Conservation (phyloP, 805 yeast species). For the Starmerella lactis-condensi region DNA sequence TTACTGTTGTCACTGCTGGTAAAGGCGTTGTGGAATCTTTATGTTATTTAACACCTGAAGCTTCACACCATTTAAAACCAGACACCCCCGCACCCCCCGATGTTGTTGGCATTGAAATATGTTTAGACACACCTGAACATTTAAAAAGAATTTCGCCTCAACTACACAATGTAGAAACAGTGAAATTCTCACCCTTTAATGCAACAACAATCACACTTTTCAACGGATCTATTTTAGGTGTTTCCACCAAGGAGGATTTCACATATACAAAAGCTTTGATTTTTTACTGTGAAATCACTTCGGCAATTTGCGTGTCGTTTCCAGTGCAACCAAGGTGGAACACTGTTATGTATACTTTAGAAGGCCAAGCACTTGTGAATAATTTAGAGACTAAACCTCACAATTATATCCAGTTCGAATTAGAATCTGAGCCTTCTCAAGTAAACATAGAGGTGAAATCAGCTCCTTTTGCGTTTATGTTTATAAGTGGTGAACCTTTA, state of each 20-base stretch:
- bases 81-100: too few species aligned
- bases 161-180: too few species aligned
- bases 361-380: slow-evolving; percentile 15
- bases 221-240: slow-evolving; percentile 13
- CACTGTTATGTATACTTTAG: slow-evolving; percentile 19
- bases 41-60: too few species aligned
- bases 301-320: slow-evolving; percentile 8
- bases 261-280: slow-evolving; percentile 13
- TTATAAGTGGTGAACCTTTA: slow-evolving; percentile 15
- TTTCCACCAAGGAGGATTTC: slow-evolving; percentile 10
- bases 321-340: slow-evolving; percentile 18
- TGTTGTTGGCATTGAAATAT: too few species aligned
- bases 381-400: slow-evolving; percentile 3
- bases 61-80: too few species aligned
- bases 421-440: not conserved
- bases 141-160: too few species aligned
- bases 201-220: slow-evolving; percentile 9
- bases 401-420: slow-evolving; percentile 14
- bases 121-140: too few species aligned
- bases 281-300: slow-evolving; percentile 8
- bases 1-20: slow-evolving; percentile 15
- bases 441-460: not conserved
- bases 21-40: too few species aligned
- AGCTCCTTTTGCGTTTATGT: slow-evolving; percentile 1
- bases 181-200: too few species aligned